These are phyloP conservation scores for Trametes meyenii DNA, from an alignment of 768 basidiomycete species.

Conservation along the genomic window DNA sequence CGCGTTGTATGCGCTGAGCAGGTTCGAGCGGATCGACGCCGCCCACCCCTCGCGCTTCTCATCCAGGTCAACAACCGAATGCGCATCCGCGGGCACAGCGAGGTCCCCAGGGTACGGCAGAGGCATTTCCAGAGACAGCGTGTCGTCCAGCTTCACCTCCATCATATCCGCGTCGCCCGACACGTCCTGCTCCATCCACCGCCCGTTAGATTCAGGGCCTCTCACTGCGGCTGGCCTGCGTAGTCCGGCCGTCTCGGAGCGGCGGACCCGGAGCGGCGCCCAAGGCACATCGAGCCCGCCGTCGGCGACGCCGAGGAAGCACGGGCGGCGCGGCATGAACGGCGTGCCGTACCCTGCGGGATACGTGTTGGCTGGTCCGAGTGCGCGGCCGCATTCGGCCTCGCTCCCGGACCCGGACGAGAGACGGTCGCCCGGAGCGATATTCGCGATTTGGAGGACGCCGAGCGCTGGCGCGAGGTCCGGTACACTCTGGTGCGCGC, in stretches of 20 bases:
- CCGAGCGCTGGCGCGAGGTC: slow-evolving; percentile 42
- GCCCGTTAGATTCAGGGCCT: too few relatives aligned
- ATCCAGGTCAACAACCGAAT: not conserved
- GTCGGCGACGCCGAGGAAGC: slow-evolving; percentile 38
- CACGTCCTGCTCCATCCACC: not conserved
- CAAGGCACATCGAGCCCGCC: slow-evolving; percentile 39
- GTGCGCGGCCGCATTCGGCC: slow-evolving; percentile 31
- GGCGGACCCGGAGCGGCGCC: slow-evolving; percentile 22
- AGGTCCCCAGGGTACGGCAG: slow-evolving; percentile 38
- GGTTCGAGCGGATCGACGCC: slow-evolving; percentile 43
- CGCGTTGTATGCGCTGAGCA: slow-evolving; percentile 52
- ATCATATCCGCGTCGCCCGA: not conserved
- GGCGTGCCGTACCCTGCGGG: slow-evolving; percentile 26
- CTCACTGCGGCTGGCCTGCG: not conserved
- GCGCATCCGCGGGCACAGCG: not conserved
- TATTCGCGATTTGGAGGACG: slow-evolving; percentile 51
- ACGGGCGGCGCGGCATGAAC: slow-evolving; percentile 29
- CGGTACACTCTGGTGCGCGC: slow-evolving; percentile 31
- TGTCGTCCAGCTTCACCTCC: slow-evolving; percentile 6
- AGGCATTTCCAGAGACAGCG: not conserved
- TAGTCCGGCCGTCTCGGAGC: not conserved
- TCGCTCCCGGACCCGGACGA: slow-evolving; percentile 23
- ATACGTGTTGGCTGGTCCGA: slow-evolving; percentile 20
- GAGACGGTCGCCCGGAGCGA: slow-evolving; percentile 46
- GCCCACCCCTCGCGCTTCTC: slow-evolving; percentile 42